Base-by-base conservation (phyloP, 2,329 filamentous ascomycete genomes). In the Domatiomyces catenatus region DNA sequence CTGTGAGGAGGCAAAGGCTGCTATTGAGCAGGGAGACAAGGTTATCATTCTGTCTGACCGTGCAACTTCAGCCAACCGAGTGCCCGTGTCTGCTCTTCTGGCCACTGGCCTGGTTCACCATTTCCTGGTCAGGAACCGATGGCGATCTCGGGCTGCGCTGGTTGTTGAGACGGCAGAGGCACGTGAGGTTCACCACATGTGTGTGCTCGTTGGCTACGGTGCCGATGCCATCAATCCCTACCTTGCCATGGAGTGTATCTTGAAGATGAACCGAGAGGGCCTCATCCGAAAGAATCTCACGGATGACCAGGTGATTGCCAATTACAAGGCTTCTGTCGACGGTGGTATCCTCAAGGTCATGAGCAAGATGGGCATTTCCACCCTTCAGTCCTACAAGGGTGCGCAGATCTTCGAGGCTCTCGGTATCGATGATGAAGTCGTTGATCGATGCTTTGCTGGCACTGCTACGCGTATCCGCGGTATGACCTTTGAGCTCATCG, bases 291-390 rank as follows among this genome's bases (percentile, higher is more conserved):
- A 93, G 76, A 84, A 92, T 67, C 73, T 94, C 44, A 77, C 76
- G 18, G 79, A 92, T 52, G 83, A 94, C 54, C 77, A 82, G 61
- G 80, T 95, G 51, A 89, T 95, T 59, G 81, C 83, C 61, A 96
- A 96, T 73, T 96, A 95, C 76, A 94, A 93, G 72, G 86, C 93
- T 68, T 95, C 90, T 55, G 90, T 86, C 61, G 89, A 95, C 60
- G 90, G 90, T 63, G 90, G 90, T 71, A 94, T 96, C 57, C 75
- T 96, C 57, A 96, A 96, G 70, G 90, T 96, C 66, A 96, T 96
- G 90, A 92, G 84, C 67, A 96, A 96, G 75, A 96, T 96, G 90
- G 90, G 90, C 72, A 96, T 96, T 57, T 95, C 90, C 5, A 96
- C 90, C 28, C 75, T 96, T 45, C 87, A 90, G 63, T 90, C 84